A percentile compares a stretch with the other conserved stretches of the same genome.
phyloP scores from a whole-genome alignment of 805 yeast genomes.

The Myxozyma melibiosi region DNA sequence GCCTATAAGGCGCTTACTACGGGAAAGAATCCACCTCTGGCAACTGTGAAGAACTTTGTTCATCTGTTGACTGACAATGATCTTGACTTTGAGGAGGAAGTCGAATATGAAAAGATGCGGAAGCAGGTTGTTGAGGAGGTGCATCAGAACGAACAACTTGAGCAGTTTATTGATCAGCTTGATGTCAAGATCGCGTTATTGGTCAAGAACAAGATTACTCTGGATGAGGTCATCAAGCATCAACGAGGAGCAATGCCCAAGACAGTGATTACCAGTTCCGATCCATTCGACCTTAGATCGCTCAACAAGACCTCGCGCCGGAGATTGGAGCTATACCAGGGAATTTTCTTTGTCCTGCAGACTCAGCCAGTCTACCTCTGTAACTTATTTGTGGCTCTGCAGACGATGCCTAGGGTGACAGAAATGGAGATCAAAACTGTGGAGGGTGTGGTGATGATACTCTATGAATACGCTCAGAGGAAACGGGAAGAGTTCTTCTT shows the following conservation, averaged over 20 bases:
- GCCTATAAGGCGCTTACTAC: conserved; percentile 75
- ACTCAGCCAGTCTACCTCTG: conserved; percentile 77
- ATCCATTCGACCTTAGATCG: conserved; percentile 44
- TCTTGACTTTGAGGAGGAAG: conserved; percentile 73
- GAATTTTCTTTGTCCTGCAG: conserved; percentile 78
- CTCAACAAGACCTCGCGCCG: conserved; percentile 46
- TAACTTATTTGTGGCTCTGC: conserved; percentile 49
- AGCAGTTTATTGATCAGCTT: conserved; percentile 71
- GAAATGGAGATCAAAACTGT: conserved; percentile 42
- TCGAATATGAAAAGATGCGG: conserved; percentile 64
- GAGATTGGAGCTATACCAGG: conserved; percentile 70
- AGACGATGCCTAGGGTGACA: conserved; percentile 33
- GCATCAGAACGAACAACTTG: conserved; percentile 68
- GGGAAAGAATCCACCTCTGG: conserved; percentile 73
- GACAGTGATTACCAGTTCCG: conserved; percentile 35
- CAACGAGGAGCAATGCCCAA: conserved; percentile 43
- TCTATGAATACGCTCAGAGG: conserved; percentile 45
- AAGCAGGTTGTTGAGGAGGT: conserved; percentile 71
- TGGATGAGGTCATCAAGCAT: conserved; percentile 64
- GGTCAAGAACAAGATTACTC: conserved; percentile 74
- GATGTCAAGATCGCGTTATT: conserved; percentile 77
- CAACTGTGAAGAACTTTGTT: conserved; percentile 76
- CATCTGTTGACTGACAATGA: conserved; percentile 72
- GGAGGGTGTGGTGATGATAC: conserved; percentile 40
- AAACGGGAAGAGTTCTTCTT: conserved; percentile 73